phyloP scores from a whole-genome alignment of 2,329 filamentous ascomycete species.

The Apiospora hydei region DNA sequence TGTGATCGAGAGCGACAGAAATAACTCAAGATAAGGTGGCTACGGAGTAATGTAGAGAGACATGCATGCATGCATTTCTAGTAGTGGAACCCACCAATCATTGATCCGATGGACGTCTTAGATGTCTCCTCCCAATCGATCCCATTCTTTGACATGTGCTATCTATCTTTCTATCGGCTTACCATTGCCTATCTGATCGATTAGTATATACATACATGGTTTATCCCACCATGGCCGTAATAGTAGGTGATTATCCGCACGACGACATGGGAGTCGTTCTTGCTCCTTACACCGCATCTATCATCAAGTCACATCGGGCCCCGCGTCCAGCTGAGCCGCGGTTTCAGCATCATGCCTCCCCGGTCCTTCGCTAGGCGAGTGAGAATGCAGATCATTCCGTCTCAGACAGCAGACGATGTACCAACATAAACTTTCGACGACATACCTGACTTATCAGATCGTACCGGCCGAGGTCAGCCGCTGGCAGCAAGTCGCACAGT shows the following conservation, averaged over 20 bases:
- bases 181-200: not conserved
- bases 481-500: not conserved
- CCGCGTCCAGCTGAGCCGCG: not conserved
- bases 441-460: not conserved
- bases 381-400: not conserved
- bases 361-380: not conserved
- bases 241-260: not conserved
- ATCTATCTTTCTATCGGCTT: not conserved
- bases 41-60: not conserved
- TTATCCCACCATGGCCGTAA: not conserved
- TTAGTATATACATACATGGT: not conserved
- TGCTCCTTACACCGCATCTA: conserved; percentile 5
- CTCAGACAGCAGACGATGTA: not conserved
- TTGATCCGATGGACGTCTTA: not conserved
- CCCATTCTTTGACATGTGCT: not conserved
- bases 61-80: not conserved
- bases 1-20: not conserved
- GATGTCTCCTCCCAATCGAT: not conserved
- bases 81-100: not conserved
- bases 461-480: not conserved
- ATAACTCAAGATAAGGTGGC: not conserved
- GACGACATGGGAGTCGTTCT: too few relatives aligned
- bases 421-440: not conserved
- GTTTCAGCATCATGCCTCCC: not conserved
- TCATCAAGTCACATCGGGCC: not conserved